These are phyloP conservation scores for Boletellus emodensis DNA, from an alignment of 768 basidiomycete species.

Conservation along the genomic window DNA sequence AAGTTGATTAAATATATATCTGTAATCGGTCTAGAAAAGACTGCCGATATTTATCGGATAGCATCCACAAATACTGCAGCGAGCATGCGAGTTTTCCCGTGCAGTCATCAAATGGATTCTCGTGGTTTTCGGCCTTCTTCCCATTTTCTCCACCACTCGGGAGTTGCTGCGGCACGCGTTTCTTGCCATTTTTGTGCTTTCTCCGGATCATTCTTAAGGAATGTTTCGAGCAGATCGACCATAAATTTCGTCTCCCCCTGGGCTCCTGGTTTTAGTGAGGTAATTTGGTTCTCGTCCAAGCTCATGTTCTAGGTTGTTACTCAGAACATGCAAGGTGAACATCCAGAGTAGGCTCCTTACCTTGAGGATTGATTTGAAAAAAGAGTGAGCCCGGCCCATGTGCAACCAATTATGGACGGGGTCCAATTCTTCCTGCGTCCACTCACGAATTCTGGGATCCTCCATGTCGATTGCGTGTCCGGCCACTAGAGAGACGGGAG, in stretches of 20 bases:
- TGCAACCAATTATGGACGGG: slow-evolving; percentile 37
- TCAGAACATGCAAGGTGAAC: neutral
- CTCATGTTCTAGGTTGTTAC: slow-evolving; percentile 14
- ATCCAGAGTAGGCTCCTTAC: slow-evolving; percentile 9
- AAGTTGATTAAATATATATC: slow-evolving; percentile 53
- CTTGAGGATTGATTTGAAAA: slow-evolving; percentile 27
- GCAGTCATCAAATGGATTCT: slow-evolving; percentile 1
- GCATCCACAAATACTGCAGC: neutral
- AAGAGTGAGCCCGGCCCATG: slow-evolving; percentile 26
- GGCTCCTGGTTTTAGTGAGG: slow-evolving; percentile 6
- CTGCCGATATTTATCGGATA: slow-evolving; percentile 19
- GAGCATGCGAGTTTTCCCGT: neutral
- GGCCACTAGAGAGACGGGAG: slow-evolving; percentile 18
- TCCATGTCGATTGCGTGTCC: slow-evolving; percentile 27
- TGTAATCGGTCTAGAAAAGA: slow-evolving; percentile 12
- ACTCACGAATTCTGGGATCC: slow-evolving; percentile 39
- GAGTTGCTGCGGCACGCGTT: slow-evolving; percentile 18
- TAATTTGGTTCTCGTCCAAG: slow-evolving; percentile 12
- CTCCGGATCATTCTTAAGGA: slow-evolving; percentile 24
- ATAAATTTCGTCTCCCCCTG: slow-evolving; percentile 14
- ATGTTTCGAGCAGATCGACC: slow-evolving; percentile 19
- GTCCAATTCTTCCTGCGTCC: slow-evolving; percentile 34
- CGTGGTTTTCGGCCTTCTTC: slow-evolving; percentile 18
- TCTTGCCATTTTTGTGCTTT: slow-evolving; percentile 21
- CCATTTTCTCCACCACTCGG: slow-evolving; percentile 33